phyloP scores from a whole-genome alignment of 345 rosid species.

The Brassica incana region DNA sequence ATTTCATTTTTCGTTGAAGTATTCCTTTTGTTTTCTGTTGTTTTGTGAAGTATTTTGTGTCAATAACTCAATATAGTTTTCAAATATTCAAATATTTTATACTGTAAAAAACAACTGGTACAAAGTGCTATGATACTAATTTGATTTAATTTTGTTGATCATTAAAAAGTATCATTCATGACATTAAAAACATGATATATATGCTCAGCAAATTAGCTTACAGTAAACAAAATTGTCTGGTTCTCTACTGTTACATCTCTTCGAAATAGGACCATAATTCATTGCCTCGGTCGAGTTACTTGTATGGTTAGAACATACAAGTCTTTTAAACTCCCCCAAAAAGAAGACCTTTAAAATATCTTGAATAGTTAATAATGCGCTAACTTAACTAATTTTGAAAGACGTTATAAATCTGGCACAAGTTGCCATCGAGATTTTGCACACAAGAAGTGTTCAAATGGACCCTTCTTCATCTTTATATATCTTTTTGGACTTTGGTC shows the following conservation, averaged over 20 bases:
- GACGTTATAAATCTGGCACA: slow-evolving; percentile 33
- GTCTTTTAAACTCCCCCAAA: background rate
- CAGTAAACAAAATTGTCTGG: background rate
- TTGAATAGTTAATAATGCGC: background rate
- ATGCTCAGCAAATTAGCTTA: background rate
- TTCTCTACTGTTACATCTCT: background rate
- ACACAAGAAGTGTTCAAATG: slow-evolving; percentile 28
- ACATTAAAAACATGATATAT: background rate
- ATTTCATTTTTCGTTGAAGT: background rate
- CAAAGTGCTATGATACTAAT: background rate
- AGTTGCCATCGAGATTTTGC: slow-evolving; percentile 39
- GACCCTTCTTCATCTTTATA: slow-evolving; percentile 37
- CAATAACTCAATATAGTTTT: background rate
- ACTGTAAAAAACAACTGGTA: background rate
- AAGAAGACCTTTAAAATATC: background rate
- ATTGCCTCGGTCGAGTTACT: background rate
- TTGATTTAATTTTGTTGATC: background rate
- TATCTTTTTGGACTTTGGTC: slow-evolving; percentile 43
- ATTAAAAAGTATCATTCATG: background rate
- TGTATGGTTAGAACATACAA: background rate
- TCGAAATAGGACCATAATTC: background rate
- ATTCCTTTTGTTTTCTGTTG: background rate
- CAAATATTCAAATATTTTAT: background rate
- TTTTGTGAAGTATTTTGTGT: background rate
- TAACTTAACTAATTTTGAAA: background rate